Percentiles rank a stretch among this genome's conserved stretches.
Evolutionary conservation across 78 protist genomes (phyloP).

Genomic region (Polysphondylium violaceum): DNA sequence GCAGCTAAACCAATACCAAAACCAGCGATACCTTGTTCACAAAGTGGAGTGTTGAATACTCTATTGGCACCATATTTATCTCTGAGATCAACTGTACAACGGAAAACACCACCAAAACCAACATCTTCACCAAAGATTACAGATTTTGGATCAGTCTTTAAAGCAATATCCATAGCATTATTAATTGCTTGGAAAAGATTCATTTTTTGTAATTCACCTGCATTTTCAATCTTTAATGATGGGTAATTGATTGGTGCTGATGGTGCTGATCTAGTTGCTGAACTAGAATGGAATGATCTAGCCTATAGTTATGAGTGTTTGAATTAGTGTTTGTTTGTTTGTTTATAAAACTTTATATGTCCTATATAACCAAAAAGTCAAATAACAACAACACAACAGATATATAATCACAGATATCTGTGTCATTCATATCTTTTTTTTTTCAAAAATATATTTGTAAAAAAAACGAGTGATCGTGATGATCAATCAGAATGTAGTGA

Average conservation of each 20-base stretch:
- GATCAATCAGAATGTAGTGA: too few relatives aligned
- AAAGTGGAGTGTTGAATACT: conserved; percentile 97
- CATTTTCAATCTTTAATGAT: conserved; percentile 56
- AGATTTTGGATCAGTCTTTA: conserved; percentile 78
- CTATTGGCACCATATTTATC: conserved; percentile 92
- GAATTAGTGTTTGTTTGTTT: too few relatives aligned
- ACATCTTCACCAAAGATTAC: conserved; percentile 97
- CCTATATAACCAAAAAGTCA: too few relatives aligned
- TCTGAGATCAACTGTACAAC: conserved; percentile 91
- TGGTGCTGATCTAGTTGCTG: conserved; percentile 1
- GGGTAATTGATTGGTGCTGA: conserved; percentile 56
- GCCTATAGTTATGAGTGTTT: too few relatives aligned
- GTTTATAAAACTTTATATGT: too few relatives aligned
- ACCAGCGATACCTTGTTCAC: conserved; percentile 98
- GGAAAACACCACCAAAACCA: conserved; percentile 99
- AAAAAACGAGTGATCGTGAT: too few relatives aligned
- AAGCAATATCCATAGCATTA: conserved; percentile 89
- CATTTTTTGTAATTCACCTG: conserved; percentile 82
- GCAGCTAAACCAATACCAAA: conserved; percentile 96
- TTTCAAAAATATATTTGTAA: too few relatives aligned
- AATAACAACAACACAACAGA: too few relatives aligned
- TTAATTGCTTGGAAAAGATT: conserved; percentile 90
- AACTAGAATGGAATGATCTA: conserved; percentile 14
- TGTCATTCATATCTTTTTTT: too few relatives aligned
- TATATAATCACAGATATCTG: too few relatives aligned